Base-by-base conservation (phyloP, 2,329 filamentous ascomycete genomes). In the Clonostachys rosea region DNA sequence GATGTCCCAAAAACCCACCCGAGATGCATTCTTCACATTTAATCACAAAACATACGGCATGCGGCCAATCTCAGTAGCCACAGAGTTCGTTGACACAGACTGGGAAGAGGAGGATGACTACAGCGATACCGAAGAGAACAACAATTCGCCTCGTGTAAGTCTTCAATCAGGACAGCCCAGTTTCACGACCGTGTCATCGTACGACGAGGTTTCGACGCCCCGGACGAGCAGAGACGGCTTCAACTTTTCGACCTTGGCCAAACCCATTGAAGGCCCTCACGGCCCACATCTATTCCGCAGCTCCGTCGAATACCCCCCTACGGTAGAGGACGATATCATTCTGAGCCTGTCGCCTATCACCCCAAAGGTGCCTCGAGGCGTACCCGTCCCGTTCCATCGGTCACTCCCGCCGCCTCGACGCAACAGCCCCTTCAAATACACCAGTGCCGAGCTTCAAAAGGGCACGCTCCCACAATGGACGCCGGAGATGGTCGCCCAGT, bases 241-340 rank as follows among this genome's bases (percentile, higher is more conserved):
- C 44, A 77, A 85, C 53, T 34, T 39, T 20, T 14, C 77, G 83
- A 41, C 69, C 78, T 50, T 76, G 76, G n/a, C 56, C 67, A 39
- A 86, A 64, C 76, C 84, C 34, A 83, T 92, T 7, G 79, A 90
- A 61, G 91, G 91, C 1, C 91, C 91, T 3, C 79, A 79, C 54
- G 91, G 91, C 2, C 91, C 91, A 10, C 91, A 96, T 68, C 77
- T 96, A 14, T 96, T 96, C 67, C 83, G 88, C 54, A 78, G 78
- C 50, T 90, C 87, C 17, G 75, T 79, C 34, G 24, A 30, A 30
- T 30, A 30, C 10, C 24, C 24, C 24, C 36, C 36, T 18, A 8
- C 7, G 14, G 78, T 83, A 59, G 56, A 49, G 48, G 73, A 76
- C 50, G 68, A 78, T 56, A 66, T 74, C 49, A 68, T 75, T 52